Base-by-base conservation (phyloP, 805 yeast genomes). In the Candida sonorensis region DNA sequence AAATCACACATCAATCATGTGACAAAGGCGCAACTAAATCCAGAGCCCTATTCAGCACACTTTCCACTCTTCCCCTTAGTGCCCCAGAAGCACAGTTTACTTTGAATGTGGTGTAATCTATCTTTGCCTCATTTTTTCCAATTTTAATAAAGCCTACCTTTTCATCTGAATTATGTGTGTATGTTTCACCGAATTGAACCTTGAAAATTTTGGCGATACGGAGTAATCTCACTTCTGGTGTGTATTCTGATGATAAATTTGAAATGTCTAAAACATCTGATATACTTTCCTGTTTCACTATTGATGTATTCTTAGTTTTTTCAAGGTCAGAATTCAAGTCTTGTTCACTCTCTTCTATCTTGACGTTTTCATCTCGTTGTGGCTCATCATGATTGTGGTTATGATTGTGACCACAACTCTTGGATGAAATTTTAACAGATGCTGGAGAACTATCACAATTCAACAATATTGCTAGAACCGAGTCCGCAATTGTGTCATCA, bases 391-490 rank as follows among this genome's bases (percentile, higher is more conserved):
- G 55, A 9, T 18, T 10, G 14, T 40, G 42, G 2, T 39, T 38
- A 25, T 58, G 61, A 4, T 38, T 35, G 26, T 55, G 52, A 8
- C 22, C 22, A 51, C 81, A 77, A 2, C 66, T 42, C 33, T 69
- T 69, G 5, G 94, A 77, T 10, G 95, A 77, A 42, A 86, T 57
- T 53, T 90, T 92, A 18, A 92, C 95, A 6, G 97, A 85, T 2
- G 96, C 94, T 9, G 96, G 96, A 0, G 95, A 78, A 0, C 95
- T 80, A 53, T 92, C 98, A 26, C 90, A 92, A 27, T 95, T 84
- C 58, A 90, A 70, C 20, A 92, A 57, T 23, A 92, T 86, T 0
- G 97, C 96, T 37, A 92, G 73, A 1, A 87, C 82, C 11, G 95
- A 80, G 51, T 92, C 99, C 0, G 98, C 98, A 41, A 92, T 74